Base-by-base conservation (phyloP, 441 rosid species). In the Erodium moschatum region DNA sequence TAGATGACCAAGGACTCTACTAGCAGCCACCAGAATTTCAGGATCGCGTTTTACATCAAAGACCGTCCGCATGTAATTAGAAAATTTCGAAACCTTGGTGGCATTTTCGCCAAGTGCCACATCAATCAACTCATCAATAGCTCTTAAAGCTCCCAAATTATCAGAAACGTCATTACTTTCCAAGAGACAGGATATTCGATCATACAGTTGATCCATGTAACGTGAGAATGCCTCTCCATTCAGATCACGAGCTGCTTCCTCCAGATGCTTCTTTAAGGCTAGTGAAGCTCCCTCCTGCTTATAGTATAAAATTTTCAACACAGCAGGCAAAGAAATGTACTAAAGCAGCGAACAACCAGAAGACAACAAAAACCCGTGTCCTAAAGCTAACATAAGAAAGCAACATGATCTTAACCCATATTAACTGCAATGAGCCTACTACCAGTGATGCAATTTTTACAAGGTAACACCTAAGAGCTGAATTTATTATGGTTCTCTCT, bases 91-190 rank as follows among this genome's bases (percentile, higher is more conserved):
- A 75, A 95, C 97, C 81, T 92, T 95, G 9, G 97, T 86, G 67
- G 99, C 99, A 77, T 88, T 92, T 80, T 92, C 99, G 44, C 98
- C 98, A 42, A 92, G 90, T 11, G 86, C 88, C 50, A 92, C 88
- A 67, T 95, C 98, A 64, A 94, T 95, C 79, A 95, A 82, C 85
- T 92, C 96, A 68, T 92, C 97, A 78, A 95, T 89, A 40, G 91
- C 96, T 82, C 94, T 84, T 27, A 95, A 83, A 24, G 90, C 99
- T 76, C 97, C 98, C 86, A 90, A 75, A 79, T 95, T 95, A 69
- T 95, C 97, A 68, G 91, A 84, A 67, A 81, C 88, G 54, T 87
- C 96, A 61, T 77, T 83, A 75, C 88, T 88, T 65, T 90, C 96
- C 63, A 95, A 72, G 11, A 89, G 87, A 82, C 69, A 73, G 15